Conservation (phyloP, 257 asterid species). For the Striga asiatica region DNA sequence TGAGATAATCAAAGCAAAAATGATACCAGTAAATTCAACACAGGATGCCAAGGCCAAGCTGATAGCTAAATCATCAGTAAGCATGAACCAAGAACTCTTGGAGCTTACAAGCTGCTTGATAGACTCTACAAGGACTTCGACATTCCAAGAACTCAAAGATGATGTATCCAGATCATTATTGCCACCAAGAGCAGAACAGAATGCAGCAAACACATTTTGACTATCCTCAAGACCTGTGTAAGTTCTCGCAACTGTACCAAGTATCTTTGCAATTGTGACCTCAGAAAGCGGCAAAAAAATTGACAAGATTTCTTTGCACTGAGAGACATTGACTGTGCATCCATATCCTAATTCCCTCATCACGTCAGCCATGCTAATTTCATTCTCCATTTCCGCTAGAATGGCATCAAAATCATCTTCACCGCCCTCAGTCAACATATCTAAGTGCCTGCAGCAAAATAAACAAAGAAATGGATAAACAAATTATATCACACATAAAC, state of each 20-base stretch:
- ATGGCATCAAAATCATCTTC: constrained; percentile 85
- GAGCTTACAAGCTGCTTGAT: constrained; percentile 79
- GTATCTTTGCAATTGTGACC: constrained; percentile 61
- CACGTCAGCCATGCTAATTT: constrained; percentile 81
- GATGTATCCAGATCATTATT: constrained; percentile 37
- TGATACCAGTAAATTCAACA: background rate
- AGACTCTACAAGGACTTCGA: constrained; percentile 72
- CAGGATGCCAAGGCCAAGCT: no score
- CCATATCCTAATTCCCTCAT: constrained; percentile 92
- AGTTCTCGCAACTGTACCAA: constrained; percentile 68
- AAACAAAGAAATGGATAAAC: constrained; percentile 11
- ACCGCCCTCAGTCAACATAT: constrained; percentile 36
- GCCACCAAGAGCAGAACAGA: constrained; percentile 60
- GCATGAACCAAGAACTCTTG: constrained; percentile 1
- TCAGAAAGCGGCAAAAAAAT: constrained; percentile 71
- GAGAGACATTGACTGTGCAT: constrained; percentile 61
- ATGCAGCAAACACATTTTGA: constrained; percentile 57
- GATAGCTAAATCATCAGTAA: constrained; percentile 1
- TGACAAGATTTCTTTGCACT: constrained; percentile 80
- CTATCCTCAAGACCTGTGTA: constrained; percentile 60
- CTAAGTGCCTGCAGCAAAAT: constrained; percentile 42
- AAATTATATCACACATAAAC: background rate
- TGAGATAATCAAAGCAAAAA: background rate
- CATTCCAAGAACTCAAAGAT: constrained; percentile 56
- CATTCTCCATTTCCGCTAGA: constrained; percentile 92